Conservation (phyloP, 2,329 filamentous ascomycete species). For the Colletotrichum echinochloae region DNA sequence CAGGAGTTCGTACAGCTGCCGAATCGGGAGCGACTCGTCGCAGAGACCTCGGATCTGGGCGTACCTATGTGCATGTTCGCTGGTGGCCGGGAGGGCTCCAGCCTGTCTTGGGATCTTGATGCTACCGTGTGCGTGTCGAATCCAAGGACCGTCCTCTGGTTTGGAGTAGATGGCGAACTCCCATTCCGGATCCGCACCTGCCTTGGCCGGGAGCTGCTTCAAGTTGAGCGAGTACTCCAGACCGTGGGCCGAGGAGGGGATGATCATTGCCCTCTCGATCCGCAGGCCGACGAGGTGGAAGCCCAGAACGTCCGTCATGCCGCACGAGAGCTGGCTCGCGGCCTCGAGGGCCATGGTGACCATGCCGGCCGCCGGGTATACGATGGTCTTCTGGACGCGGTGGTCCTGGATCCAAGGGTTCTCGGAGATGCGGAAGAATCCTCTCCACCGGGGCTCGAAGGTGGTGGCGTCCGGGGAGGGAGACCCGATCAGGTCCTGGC, state of each 20-base stretch:
- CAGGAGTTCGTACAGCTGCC: constrained; percentile 63
- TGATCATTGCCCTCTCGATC: constrained; percentile 64
- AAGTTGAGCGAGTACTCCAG: constrained; percentile 64
- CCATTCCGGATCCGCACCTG: constrained; percentile 42
- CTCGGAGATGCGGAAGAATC: constrained; percentile 61
- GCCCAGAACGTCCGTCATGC: constrained; percentile 45
- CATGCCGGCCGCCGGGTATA: constrained; percentile 65
- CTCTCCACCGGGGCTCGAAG: constrained; percentile 62
- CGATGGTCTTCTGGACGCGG: constrained; percentile 60
- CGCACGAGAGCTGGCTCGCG: constrained; percentile 53
- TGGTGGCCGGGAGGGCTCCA: not conserved
- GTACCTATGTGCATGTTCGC: constrained; percentile 42
- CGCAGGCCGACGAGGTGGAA: constrained; percentile 60
- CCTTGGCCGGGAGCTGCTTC: constrained; percentile 44
- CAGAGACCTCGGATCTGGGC: constrained; percentile 46
- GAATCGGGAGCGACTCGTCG: constrained; percentile 51
- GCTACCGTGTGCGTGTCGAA: constrained; percentile 39
- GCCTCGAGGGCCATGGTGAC: constrained; percentile 62
- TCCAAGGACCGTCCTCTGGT: constrained; percentile 47
- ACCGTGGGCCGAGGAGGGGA: constrained; percentile 59
- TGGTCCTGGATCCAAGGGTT: constrained; percentile 66
- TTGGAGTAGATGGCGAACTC: constrained; percentile 63
- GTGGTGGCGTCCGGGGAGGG: constrained; percentile 57
- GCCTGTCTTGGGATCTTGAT: constrained; percentile 36
- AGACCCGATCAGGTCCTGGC: constrained; percentile 65